Evolutionary conservation across 768 basidiomycete genomes (phyloP), one percentile per base, ranked within the genome.

Genomic region (Russula emetica): DNA sequence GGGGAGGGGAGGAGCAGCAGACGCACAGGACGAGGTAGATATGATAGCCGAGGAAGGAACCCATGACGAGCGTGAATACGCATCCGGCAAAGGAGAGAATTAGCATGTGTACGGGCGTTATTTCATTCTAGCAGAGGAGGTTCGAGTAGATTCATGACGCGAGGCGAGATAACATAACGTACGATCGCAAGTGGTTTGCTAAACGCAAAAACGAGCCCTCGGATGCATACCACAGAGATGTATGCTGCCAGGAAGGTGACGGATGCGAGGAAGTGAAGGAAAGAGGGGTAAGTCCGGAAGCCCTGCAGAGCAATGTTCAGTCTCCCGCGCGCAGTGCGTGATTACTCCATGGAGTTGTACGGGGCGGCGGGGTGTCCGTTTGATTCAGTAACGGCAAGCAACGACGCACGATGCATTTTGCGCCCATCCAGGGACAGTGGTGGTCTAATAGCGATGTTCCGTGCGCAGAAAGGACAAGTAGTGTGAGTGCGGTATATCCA

Each of bases 401-500:
- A 32, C 5, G 28, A 76, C 87, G 72, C 72, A 90, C 90, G 62
- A 94, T 82, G 73, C 91, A 94, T 71, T 79, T 86, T 52, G 80
- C 76, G 42, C 85, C 91, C 26, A 93, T 75, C 91, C 91, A 94
- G 7, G 86, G 88, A 71, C 91, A 94, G 70, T 94, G 92, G 70
- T 93, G 92, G 72, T 94, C 90, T 92, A 68, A n/a, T 11, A 20
- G 10, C 16, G n/a, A 28, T 24, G 6, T 45, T 40, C 18, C 22
- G n/a, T 32, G 47, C 8, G 24, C 6, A 10, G 28, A 50, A 49
- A 45, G 28, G 36, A 9, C 18, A 36, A 10, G 36, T 5, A 38
- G 36, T 24, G 49, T 61, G 42, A 55, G 36, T 51, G 28, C 36
- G 30, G 47, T 49, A 49, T 49, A 49, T 49, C 24, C 47, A 45